A percentile compares a stretch with the other conserved stretches of the same genome.
Evolutionary conservation across 257 asterid species (phyloP).

Genomic region (Striga asiatica): DNA sequence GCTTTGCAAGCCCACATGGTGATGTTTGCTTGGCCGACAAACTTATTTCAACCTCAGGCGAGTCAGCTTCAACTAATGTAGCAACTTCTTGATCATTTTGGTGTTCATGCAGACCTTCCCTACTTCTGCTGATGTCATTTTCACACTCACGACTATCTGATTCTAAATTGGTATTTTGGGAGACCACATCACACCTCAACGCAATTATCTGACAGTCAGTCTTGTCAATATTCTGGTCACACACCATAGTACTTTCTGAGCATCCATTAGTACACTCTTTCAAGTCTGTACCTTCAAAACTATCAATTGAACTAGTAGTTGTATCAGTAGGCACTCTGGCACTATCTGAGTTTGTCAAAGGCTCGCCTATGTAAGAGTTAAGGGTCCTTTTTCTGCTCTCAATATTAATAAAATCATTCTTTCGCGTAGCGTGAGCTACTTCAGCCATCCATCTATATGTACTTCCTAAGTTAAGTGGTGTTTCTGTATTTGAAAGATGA

Average conservation of each 20-base stretch:
- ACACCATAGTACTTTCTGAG: slow-evolving; percentile 17
- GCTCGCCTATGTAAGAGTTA: slow-evolving; percentile 4
- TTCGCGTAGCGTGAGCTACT: slow-evolving; percentile 22
- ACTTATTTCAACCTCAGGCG: slow-evolving; percentile 22
- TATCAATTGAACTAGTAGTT: slow-evolving; percentile 14
- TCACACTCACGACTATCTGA: slow-evolving; percentile 17
- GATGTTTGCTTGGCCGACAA: slow-evolving; percentile 28
- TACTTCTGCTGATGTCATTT: slow-evolving; percentile 13
- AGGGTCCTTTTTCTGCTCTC: slow-evolving; percentile 15
- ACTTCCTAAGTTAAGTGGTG: slow-evolving; percentile 23
- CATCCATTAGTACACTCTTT: slow-evolving; percentile 17
- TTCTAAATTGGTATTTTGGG: slow-evolving; percentile 16
- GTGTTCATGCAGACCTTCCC: slow-evolving; percentile 14
- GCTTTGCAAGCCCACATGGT: slow-evolving; percentile 42
- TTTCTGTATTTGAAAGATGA: slow-evolving; percentile 15
- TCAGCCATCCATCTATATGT: slow-evolving; percentile 45
- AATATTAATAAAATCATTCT: background rate
- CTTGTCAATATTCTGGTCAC: slow-evolving; percentile 16
- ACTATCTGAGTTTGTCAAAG: slow-evolving; percentile 13
- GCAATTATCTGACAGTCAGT: slow-evolving; percentile 16
- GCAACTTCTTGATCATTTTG: slow-evolving; percentile 14
- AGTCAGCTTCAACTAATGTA: slow-evolving; percentile 10
- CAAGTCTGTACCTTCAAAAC: slow-evolving; percentile 11
- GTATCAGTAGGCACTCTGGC: slow-evolving; percentile 11
- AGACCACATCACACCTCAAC: slow-evolving; percentile 17